Base-by-base conservation (phyloP, 1,139 yeast genomes). In the Scheffersomyces segobiensis region DNA sequence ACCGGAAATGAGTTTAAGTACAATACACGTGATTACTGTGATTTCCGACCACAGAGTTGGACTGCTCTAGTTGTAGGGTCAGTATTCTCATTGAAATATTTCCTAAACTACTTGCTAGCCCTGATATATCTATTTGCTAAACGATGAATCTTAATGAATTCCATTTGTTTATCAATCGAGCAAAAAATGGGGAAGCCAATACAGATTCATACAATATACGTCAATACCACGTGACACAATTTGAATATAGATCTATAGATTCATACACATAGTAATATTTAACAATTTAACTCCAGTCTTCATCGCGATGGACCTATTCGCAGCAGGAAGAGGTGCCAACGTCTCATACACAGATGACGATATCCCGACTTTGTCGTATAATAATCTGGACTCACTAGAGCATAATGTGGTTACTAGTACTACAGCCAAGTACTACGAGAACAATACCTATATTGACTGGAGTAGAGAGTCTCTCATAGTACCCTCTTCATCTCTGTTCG, bases 401-500 rank as follows among this genome's bases (percentile, higher is more conserved):
- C 52, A 20, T n/a, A 22, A 19, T 8, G 21, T 52, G 8, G 48
- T 21, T n/a, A 32, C 22, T 4, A 32, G 48, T 20, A 46, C 54
- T 12, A 12, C 42, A 32, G 46, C 22, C 52, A 66, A 63, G 59
- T 56, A 52, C 26, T 69, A 68, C 61, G 75, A 74, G 53, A 67
- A 73, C 59, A 75, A 74, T 60, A 75, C 81, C 18, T 79, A 69
- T 59, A 77, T 79, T 24, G 82, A 79, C 60, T 71, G 75, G 75
- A 61, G 63, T 46, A 52, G 57, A 7, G 67, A 64, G 52, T 62
- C 63, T 18, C 52, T 54, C 14, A 57, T 55, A 19, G 55, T 59
- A 7, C 63, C 63, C 14, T 53, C 60, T 7, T 47, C 55, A 46
- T 52, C 59, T 20, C 18, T 55, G 26, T 59, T 63, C 53, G 63